Conservation (phyloP, 2,329 filamentous ascomycete species). For the Setomelanomma holmii region DNA sequence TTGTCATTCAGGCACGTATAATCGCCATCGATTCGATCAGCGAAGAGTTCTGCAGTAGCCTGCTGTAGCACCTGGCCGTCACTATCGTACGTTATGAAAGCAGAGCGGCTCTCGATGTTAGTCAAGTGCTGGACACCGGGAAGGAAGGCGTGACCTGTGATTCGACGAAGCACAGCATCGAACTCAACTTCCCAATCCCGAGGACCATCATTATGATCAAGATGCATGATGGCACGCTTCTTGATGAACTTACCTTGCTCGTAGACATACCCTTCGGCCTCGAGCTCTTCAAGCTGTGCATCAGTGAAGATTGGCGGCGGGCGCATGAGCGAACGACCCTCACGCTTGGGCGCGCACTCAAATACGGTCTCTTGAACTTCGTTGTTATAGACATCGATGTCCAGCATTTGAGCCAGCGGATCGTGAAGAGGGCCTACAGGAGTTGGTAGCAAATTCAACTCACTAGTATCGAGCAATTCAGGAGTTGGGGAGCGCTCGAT, state of each 20-base stretch:
- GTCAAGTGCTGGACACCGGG: constrained; percentile 7
- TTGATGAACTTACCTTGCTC: background rate
- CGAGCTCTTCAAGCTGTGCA: background rate
- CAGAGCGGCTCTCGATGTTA: constrained; percentile 2
- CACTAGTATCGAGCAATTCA: constrained; percentile 1
- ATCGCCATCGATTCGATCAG: constrained; percentile 7
- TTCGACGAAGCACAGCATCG: constrained; percentile 2
- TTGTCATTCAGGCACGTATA: constrained; percentile 2
- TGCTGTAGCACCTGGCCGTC: constrained; percentile 7
- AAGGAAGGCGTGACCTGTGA: constrained; percentile 1
- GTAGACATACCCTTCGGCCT: background rate
- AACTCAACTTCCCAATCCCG: background rate
- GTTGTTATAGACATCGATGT: background rate
- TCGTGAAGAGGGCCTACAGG: background rate
- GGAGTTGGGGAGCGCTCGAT: background rate
- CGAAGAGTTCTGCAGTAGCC: constrained; percentile 10
- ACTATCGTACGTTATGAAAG: constrained; percentile 5
- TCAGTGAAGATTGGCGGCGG: background rate
- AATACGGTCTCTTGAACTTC: background rate
- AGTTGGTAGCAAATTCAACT: background rate
- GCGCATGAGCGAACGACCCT: constrained; percentile 2
- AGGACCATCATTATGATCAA: background rate
- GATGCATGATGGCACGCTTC: background rate
- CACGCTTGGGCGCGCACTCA: background rate
- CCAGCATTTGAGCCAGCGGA: background rate